Conservation (phyloP, 805 yeast genomes). For the Starmerella potacharoeniae region DNA sequence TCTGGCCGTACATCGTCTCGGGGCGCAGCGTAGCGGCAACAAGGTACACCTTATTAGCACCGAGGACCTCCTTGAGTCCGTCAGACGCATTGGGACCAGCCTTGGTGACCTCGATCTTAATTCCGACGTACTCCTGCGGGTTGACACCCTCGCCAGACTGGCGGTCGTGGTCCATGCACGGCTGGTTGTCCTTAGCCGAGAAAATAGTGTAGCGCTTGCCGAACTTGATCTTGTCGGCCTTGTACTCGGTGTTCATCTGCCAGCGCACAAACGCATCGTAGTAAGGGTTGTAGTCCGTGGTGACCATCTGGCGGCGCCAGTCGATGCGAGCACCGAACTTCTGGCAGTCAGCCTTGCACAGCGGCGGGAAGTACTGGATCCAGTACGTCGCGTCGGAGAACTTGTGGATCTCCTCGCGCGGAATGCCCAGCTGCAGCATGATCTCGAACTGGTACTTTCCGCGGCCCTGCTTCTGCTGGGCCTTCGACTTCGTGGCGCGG, state of each 20-base stretch:
- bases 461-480: conserved; percentile 85
- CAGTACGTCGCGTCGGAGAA: conserved; percentile 90
- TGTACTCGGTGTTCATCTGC: conserved; percentile 87
- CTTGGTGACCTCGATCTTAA: conserved; percentile 48
- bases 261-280: conserved; percentile 91
- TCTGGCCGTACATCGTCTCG: conserved; percentile 98
- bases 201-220: conserved; percentile 97
- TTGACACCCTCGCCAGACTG: conserved; percentile 92
- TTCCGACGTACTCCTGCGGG: conserved; percentile 92
- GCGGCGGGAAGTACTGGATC: conserved; percentile 85
- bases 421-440: conserved; percentile 87
- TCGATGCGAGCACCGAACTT: conserved; percentile 86
- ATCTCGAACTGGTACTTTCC: conserved; percentile 93
- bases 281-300: conserved; percentile 91
- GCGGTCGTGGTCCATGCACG: conserved; percentile 99
- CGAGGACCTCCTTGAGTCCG: conserved; percentile 33
- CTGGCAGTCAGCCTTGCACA: conserved; percentile 69
- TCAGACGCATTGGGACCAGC: conserved; percentile 40
- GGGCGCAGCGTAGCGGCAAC: conserved; percentile 98
- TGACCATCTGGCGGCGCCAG: conserved; percentile 94
- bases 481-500: conserved; percentile 86
- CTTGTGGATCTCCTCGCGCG: conserved; percentile 67
- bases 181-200: conserved; percentile 97
- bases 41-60: conserved; percentile 57
- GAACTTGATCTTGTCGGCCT: conserved; percentile 81